Base-by-base conservation (phyloP, 192 early-diverging fungal species). In the Gamsiella multidivaricata region DNA sequence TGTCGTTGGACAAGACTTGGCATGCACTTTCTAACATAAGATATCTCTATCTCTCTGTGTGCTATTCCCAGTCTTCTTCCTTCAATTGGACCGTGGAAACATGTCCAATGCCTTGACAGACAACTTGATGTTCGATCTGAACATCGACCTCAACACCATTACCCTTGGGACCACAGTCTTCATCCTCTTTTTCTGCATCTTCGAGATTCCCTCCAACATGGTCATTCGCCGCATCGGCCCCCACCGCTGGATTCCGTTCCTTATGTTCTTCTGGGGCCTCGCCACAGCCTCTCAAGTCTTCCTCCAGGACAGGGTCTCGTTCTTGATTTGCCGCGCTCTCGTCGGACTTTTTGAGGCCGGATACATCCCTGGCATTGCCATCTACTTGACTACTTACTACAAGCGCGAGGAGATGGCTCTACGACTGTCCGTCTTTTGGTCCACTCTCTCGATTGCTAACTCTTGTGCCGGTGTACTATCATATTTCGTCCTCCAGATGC, bases 271-370 rank as follows among this genome's bases (percentile, higher is more conserved):
- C 23, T 75, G 65, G 65, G 68, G 54, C 20, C 26, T 69, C 7
- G 42, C 68, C 3, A 71, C 78, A 23, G 82, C 71, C 6, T 36
- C 47, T 34, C 84, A 83, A 25, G 63, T 79, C 14, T 71, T 54
- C 17, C 63, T 81, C 33, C 54, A 80, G 49, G 70, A 85, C 23
- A 71, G 43, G n/a, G 65, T 26, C 29, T 54, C 62, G 10, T 88
- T 81, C 54, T 65, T 88, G 37, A 69, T 74, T 26, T 79, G 80
- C 32, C 81, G 87, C n/a, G 78, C 79, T 20, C 71, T 88, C 25
- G 80, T 88, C 41, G 86, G 82, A n/a, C 43, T 76, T 18, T 84
- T 84, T 26, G 87, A 88, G 69, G 87, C 81, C 41, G 87, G 87
- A 10, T 81, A 70, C 36, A 82, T 86, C 42, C 83, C 83, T 2